Percentiles rank a stretch among this genome's conserved stretches.
phyloP scores from a whole-genome alignment of 1,284 basidiomycete species.

The Leccinum angustisporum region DNA sequence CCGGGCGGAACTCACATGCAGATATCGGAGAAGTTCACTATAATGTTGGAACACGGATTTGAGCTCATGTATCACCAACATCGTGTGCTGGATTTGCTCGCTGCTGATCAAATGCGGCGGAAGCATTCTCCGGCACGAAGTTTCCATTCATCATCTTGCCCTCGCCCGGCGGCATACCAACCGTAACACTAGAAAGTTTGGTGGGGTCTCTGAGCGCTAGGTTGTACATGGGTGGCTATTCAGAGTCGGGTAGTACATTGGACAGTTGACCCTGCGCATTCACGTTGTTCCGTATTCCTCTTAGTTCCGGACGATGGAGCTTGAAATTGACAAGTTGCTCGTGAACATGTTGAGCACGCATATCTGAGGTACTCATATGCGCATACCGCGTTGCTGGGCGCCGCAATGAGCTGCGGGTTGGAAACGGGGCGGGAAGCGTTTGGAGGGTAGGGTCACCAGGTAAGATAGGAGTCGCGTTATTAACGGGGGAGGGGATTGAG shows the following conservation, averaged over 20 bases:
- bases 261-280: conserved; percentile 19
- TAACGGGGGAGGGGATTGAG: conserved; percentile 7
- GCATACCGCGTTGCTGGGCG: conserved; percentile 37
- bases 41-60: conserved; percentile 35
- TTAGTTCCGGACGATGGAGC: conserved; percentile 44
- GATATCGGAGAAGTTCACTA: conserved; percentile 29
- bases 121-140: conserved; percentile 14
- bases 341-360: conserved; percentile 50
- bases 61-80: conserved; percentile 31
- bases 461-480: conserved; percentile 15
- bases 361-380: conserved; percentile 45
- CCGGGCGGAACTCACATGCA: conserved; percentile 20
- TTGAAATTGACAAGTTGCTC: conserved; percentile 55
- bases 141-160: conserved; percentile 22
- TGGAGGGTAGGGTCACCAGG: conserved; percentile 15
- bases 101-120: conserved; percentile 13
- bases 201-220: conserved; percentile 20
- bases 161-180: conserved; percentile 17
- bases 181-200: conserved; percentile 13
- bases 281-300: conserved; percentile 18
- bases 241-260: conserved; percentile 16
- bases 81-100: conserved; percentile 34
- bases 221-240: conserved; percentile 20
- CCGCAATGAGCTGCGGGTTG: conserved; percentile 24
- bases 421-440: conserved; percentile 14